phyloP scores from a whole-genome alignment of 2,329 filamentous ascomycete genomes.

The Achaetomium macrosporum region DNA sequence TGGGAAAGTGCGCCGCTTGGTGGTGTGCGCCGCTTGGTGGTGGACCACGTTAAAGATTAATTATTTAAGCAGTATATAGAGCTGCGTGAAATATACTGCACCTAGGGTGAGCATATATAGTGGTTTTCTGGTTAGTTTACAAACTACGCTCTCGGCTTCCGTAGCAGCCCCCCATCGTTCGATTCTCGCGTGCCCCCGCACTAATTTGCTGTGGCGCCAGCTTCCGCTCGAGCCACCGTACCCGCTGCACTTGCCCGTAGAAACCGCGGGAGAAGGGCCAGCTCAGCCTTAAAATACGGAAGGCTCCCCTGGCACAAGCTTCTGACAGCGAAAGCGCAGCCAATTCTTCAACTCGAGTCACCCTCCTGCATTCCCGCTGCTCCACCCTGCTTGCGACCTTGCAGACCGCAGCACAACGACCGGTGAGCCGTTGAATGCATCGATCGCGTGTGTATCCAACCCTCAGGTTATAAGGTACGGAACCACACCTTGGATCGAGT shows the following conservation, averaged over 20 bases:
- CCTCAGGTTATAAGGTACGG: constrained; percentile 2
- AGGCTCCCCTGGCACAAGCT: constrained; percentile 6
- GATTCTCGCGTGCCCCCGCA: constrained; percentile 12
- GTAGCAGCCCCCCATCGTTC: not conserved
- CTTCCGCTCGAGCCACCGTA: constrained; percentile 8
- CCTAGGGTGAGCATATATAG: no score
- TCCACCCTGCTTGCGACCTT: constrained; percentile 8
- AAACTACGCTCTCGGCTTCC: no score
- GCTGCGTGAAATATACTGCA: no score
- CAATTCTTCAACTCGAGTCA: not conserved
- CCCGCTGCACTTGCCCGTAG: constrained; percentile 7
- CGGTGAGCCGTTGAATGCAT: constrained; percentile 13
- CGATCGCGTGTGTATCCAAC: constrained; percentile 1
- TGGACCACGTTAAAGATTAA: no score
- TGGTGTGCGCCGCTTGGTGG: no score
- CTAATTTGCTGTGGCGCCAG: constrained; percentile 13
- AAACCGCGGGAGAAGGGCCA: constrained; percentile 11
- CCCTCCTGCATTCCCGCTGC: constrained; percentile 11
- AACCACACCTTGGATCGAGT: not conserved
- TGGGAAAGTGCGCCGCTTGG: no score
- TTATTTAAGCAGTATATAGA: no score
- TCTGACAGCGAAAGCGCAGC: not conserved
- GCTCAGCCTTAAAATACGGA: constrained; percentile 17
- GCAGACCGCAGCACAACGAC: constrained; percentile 3
- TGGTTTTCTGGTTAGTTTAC: no score